Percentiles rank a stretch among this genome's conserved stretches.
phyloP scores from a whole-genome alignment of 192 early-diverging fungal species.

The Rhizophagus clarus region DNA sequence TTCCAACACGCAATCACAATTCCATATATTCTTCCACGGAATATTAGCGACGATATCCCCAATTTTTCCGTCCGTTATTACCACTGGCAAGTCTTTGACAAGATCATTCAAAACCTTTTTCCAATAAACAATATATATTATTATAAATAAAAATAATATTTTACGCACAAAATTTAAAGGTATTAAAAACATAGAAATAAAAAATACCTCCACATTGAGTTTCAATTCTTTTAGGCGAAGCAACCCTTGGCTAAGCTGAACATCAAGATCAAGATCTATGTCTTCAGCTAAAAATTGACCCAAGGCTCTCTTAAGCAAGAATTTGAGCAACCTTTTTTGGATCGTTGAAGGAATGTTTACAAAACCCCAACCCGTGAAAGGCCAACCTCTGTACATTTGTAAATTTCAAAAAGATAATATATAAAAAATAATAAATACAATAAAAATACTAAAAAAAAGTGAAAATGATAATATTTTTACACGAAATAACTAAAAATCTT shows the following conservation, averaged over 20 bases:
- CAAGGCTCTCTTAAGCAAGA: constrained; percentile 76
- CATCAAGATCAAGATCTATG: constrained; percentile 80
- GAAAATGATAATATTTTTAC: too few relatives aligned
- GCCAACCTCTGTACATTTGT: constrained; percentile 28
- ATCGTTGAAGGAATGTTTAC: constrained; percentile 65
- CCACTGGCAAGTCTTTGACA: constrained; percentile 65
- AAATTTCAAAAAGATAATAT: too few relatives aligned
- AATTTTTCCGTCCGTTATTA: constrained; percentile 70
- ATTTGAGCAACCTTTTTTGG: constrained; percentile 85
- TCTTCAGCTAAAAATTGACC: constrained; percentile 82
- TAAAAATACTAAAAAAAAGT: too few relatives aligned
- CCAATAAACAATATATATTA: background rate
- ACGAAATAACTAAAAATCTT: too few relatives aligned
- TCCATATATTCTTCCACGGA: constrained; percentile 87
- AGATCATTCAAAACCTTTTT: constrained; percentile 71
- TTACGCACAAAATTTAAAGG: background rate
- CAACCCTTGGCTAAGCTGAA: constrained; percentile 77
- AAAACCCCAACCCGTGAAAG: constrained; percentile 27
- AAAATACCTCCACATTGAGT: constrained; percentile 74
- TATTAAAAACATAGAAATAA: background rate
- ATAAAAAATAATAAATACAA: too few relatives aligned
- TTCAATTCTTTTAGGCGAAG: constrained; percentile 77
- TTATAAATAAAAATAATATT: background rate
- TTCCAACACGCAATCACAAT: constrained; percentile 72
- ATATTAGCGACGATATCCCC: constrained; percentile 68